A percentile compares a stretch with the other conserved stretches of the same genome.
phyloP scores from a whole-genome alignment of 169 alveolate genomes.

The Cryptosporidium ubiquitum region DNA sequence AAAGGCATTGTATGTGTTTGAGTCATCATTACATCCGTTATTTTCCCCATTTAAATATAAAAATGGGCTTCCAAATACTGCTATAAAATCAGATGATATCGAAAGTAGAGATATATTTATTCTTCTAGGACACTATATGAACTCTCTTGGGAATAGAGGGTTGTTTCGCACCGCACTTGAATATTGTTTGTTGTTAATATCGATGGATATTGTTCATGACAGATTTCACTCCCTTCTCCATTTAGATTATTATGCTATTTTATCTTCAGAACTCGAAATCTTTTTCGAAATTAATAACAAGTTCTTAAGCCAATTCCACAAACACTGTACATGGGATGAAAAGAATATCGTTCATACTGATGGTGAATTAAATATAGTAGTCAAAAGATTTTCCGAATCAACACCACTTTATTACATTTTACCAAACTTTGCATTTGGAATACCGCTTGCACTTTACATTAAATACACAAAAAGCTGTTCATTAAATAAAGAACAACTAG shows the following conservation, averaged over 20 bases:
- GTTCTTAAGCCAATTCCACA: constrained; percentile 7
- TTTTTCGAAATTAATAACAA: constrained; percentile 13
- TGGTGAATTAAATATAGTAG: background rate
- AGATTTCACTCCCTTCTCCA: constrained; percentile 67
- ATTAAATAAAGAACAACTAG: constrained; percentile 1
- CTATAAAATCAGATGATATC: constrained; percentile 16
- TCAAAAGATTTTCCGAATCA: background rate
- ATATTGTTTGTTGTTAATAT: constrained; percentile 35
- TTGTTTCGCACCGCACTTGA: constrained; percentile 61
- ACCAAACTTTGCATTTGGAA: constrained; percentile 68
- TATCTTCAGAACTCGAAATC: constrained; percentile 27
- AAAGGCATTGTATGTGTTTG: constrained; percentile 67
- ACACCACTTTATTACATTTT: constrained; percentile 35
- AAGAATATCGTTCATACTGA: background rate
- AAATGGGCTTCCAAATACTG: constrained; percentile 24
- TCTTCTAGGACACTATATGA: constrained; percentile 43
- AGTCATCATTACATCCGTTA: constrained; percentile 57
- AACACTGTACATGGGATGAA: constrained; percentile 38
- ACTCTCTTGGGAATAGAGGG: constrained; percentile 53
- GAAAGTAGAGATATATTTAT: constrained; percentile 67
- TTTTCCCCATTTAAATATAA: constrained; percentile 46
- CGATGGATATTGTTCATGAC: constrained; percentile 64
- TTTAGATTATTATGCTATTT: constrained; percentile 37
- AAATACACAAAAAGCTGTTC: constrained; percentile 1
- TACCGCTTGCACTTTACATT: constrained; percentile 33